Base-by-base conservation (phyloP, 768 basidiomycete genomes). In the Lactarius deliciosus region DNA sequence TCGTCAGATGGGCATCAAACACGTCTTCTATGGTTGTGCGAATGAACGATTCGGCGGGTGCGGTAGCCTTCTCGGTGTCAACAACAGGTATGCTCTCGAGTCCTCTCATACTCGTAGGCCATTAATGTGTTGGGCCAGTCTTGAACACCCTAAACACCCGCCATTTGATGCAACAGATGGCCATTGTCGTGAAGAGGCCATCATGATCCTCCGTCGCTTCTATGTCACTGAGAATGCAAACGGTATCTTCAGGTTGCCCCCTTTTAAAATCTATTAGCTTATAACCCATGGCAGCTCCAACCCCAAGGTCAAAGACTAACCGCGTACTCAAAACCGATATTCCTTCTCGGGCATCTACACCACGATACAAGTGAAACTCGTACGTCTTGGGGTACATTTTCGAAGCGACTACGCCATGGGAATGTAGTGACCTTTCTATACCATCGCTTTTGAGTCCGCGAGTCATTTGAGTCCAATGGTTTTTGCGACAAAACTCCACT, bases 31-130 rank as follows among this genome's bases (percentile, higher is more conserved):
- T 75, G 97, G 97, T 2, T 96, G 94, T 75, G 90, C 85, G 25
- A 99, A 99, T 75, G 96, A 97, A 69, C 84, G 95, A 66, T 98
- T 99, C 71, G 96, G 97, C 10, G 97, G 97, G 4, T 96, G 94
- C 76, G 96, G 93, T 50, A 96, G 95, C 72, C 96, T 99, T 7
- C 79, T 97, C 57, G 88, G 90, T 32, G 92, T 98, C 15, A 96
- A 97, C 74, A 79, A 83, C 70, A 78, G 77, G 95, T 93, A 53
- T 69, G 83, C 79, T 18, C 18, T 18, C n/a, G 54, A 41, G 64
- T 30, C 8, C 28, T 28, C 47, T 28, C 50, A 22, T 10, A 34
- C 43, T 57, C 20, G 60, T 3, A 34, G 34, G 34, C 9, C 10
- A 47, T 36, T 69, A 36, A 64, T 34, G 68, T 25, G 28, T 53